Evolutionary conservation across 441 rosid species (phyloP), one percentile per base, ranked within the genome.

Genomic region (Flueggea neowawraea): DNA sequence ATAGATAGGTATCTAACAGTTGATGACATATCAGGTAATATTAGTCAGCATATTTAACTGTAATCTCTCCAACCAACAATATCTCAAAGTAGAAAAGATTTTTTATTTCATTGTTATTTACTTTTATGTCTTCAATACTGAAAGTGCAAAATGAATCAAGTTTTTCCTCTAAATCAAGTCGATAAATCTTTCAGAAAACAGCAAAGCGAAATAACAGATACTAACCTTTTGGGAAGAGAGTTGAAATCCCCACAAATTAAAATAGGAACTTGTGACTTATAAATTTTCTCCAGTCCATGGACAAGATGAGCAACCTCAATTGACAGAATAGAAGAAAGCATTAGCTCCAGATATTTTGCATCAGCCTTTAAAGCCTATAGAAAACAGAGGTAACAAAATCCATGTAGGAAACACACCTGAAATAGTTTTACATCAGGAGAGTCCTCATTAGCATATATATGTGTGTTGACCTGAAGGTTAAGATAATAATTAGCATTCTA

Each of bases 231-330:
- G 4, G 82, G 82, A 64, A 31, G 16, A 28, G 71, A 69, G 65
- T 78, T 75, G 61, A 78, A 67, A 69, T 78, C 77, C 58, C 74
- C 82, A 60, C 80, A 75, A 17, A 78, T 71, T 41, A 75, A 49
- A 16, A 75, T 39, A 33, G 77, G 82, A 58, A 75, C 60, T 47
- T 69, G 51, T 61, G 71, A 57, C 41, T 62, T 49, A 10, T 63
- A 66, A 61, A 72, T 69, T 45, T 67, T 73, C 57, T 75, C 75
- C 17, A 75, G 55, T 68, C 66, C 78, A 58, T 61, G 41, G 47
- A 75, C 60, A 55, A 72, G 75, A 12, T 67, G 54, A 28, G 69
- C 61, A 28, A 75, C 70, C 80, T 78, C 10, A 53, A 16, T 33
- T 41, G 10, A 56, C 10, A 32, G 47, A 32, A 43, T 22, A 0